phyloP scores from a whole-genome alignment of 2,329 filamentous ascomycete species.

The Ophiocordyceps unilateralis region DNA sequence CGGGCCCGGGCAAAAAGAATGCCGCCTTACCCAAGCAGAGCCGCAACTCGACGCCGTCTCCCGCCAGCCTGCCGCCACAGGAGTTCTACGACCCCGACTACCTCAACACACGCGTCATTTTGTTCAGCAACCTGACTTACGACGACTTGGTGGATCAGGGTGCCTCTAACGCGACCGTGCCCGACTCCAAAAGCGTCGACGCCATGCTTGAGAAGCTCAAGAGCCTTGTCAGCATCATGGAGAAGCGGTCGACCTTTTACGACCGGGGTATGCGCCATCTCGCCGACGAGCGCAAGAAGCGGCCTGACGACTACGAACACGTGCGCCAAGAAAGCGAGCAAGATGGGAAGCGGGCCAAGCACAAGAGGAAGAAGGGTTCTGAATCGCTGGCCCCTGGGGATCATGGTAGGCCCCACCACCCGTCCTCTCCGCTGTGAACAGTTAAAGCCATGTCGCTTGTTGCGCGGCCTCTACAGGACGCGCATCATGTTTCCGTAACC shows the following conservation, averaged over 20 bases:
- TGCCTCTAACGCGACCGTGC: slow-evolving; percentile 37
- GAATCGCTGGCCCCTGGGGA: slow-evolving; percentile 41
- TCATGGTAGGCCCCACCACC: slow-evolving; percentile 14
- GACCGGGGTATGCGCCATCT: slow-evolving; percentile 59
- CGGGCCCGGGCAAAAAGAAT: slow-evolving; percentile 48
- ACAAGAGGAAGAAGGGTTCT: slow-evolving; percentile 64
- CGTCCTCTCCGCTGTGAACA: not conserved
- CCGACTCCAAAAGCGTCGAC: slow-evolving; percentile 46
- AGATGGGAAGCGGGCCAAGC: slow-evolving; percentile 42
- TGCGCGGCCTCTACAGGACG: not conserved
- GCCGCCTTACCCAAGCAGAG: slow-evolving; percentile 49
- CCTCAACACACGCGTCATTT: slow-evolving; percentile 44
- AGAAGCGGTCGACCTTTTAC: slow-evolving; percentile 48
- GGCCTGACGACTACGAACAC: slow-evolving; percentile 34
- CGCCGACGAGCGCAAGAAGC: slow-evolving; percentile 45
- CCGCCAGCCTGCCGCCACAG: slow-evolving; percentile 34
- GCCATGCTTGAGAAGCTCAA: slow-evolving; percentile 47
- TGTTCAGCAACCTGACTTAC: slow-evolving; percentile 41
- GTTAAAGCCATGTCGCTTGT: not conserved
- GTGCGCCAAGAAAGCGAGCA: slow-evolving; percentile 30
- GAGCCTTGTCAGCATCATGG: slow-evolving; percentile 47
- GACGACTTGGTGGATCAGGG: slow-evolving; percentile 53
- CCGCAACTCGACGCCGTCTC: slow-evolving; percentile 57
- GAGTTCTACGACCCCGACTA: slow-evolving; percentile 44
- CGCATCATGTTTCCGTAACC: not conserved